Base-by-base conservation (phyloP, 2,329 filamentous ascomycete genomes). In the Ophiostoma sp. region DNA sequence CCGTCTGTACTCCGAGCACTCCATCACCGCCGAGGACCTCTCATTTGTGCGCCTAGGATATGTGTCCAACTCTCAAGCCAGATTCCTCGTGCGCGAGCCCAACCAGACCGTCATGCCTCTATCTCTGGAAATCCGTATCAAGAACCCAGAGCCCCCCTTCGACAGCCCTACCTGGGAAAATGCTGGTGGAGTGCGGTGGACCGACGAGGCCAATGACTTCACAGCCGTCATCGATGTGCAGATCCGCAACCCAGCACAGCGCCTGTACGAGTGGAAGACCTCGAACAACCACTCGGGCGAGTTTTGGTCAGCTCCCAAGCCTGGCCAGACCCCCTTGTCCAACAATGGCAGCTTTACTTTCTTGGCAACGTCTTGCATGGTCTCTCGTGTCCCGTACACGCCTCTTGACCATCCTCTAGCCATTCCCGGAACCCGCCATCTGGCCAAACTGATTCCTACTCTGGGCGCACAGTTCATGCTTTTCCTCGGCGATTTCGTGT, bases 341-440 rank as follows among this genome's bases (percentile, higher is more conserved):
- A 83, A 84, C 60, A 83, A 87, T 65, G 89, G 88, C 55, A 88
- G 87, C 69, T 94, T 97, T 74, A 96, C 92, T 0, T 99, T 99
- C 76, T 79, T 98, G 7, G 92, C 93, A 3, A 95, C 92, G 0
- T 97, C 92, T 58, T 99, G 95, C 78, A 92, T 98, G 74, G 91
- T 97, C 74, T 89, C 90, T 11, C 89, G 92, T 18, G 92, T 98
- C 68, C 95, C 95, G 0, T 99, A 99, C 78, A 91, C 85, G 60
- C 90, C 92, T 0, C 78, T 93, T n/a, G 86, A 92, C 52, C 92
- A 97, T 75, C 87, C 94, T 0, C 82, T 98, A 2, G 84, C 89
- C 11, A 90, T 97, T 63, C 89, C 89, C 0, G 95, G 95, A 0
- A 85, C 97, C 74, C 87, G 85, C 67, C 83, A 92, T 73, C 83